These are phyloP conservation scores for Thermochaetoides thermophila DNA, from an alignment of 495 filamentous ascomycete species.

Conservation along the genomic window DNA sequence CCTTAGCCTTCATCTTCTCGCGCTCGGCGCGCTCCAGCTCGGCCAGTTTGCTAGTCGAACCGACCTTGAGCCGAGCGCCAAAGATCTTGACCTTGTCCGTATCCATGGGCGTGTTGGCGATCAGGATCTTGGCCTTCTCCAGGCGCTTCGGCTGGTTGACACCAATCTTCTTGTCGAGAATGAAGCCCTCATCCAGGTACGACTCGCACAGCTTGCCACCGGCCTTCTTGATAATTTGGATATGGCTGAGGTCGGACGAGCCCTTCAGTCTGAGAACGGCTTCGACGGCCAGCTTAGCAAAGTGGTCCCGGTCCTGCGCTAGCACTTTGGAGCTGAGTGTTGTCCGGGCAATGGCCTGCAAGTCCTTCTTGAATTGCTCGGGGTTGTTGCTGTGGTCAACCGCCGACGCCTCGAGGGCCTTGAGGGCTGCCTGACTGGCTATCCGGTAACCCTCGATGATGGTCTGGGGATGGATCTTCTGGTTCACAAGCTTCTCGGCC, in stretches of 20 bases:
- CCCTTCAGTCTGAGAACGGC: conserved; percentile 82
- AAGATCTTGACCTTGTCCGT: conserved; percentile 99
- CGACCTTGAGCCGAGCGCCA: conserved; percentile 87
- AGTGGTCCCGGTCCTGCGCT: conserved; percentile 84
- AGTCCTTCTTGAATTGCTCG: conserved; percentile 74
- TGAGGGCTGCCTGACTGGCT: conserved; percentile 75
- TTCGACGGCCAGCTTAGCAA: conserved; percentile 80
- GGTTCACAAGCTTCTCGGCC: conserved; percentile 89
- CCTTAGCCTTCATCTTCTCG: conserved; percentile 98
- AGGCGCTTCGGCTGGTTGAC: conserved; percentile 96
- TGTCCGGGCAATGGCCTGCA: conserved; percentile 83
- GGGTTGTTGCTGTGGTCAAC: conserved; percentile 77
- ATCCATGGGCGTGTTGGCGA: conserved; percentile 98
- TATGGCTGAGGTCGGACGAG: conserved; percentile 89
- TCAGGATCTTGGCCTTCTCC: conserved; percentile 94
- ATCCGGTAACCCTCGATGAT: conserved; percentile 99
- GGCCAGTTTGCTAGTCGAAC: conserved; percentile 86
- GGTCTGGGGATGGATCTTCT: conserved; percentile 97
- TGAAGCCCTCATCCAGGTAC: conserved; percentile 95
- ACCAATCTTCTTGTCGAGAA: conserved; percentile 95
- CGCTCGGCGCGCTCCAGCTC: conserved; percentile 95
- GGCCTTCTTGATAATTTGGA: conserved; percentile 98
- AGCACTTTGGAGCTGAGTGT: conserved; percentile 96
- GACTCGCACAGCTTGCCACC: conserved; percentile 95
- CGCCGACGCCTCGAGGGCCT: conserved; percentile 67